A percentile compares a stretch with the other conserved stretches of the same genome.
These are phyloP conservation scores for Kluyveromyces sp. DNA, from an alignment of 1,139 yeast species.

Conservation along the genomic window DNA sequence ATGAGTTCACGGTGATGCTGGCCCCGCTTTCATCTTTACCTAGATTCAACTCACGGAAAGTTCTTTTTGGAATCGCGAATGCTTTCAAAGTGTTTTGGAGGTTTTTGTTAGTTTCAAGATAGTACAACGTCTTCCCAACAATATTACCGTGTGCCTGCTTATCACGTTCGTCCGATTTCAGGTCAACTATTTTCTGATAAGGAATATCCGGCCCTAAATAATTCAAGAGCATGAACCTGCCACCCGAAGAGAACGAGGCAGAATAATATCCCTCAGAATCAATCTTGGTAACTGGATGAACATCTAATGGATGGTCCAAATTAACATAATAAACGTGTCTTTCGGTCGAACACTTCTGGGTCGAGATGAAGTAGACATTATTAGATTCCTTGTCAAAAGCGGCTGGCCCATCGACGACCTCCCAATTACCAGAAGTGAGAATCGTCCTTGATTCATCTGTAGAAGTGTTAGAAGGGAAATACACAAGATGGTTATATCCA, in stretches of 20 bases:
- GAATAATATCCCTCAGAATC: slow-evolving; percentile 57
- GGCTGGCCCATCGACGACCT: slow-evolving; percentile 55
- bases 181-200: slow-evolving; percentile 54
- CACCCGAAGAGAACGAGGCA: slow-evolving; percentile 63
- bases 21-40: slow-evolving; percentile 40
- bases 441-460: slow-evolving; percentile 36
- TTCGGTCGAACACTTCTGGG: slow-evolving; percentile 53
- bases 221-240: slow-evolving; percentile 51
- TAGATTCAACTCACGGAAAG: slow-evolving; percentile 44
- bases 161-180: slow-evolving; percentile 28
- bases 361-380: slow-evolving; percentile 59
- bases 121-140: slow-evolving; percentile 28
- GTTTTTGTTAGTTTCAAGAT: slow-evolving; percentile 45
- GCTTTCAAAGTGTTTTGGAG: slow-evolving; percentile 36
- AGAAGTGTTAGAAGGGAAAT: slow-evolving; percentile 48
- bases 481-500: slow-evolving; percentile 66
- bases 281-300: slow-evolving; percentile 49
- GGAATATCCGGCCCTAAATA: slow-evolving; percentile 66
- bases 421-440: slow-evolving; percentile 65
- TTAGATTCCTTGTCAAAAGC: slow-evolving; percentile 52
- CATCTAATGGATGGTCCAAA: slow-evolving; percentile 36
- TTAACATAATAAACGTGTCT: slow-evolving; percentile 53
- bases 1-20: slow-evolving; percentile 43
- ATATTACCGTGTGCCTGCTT: slow-evolving; percentile 19
- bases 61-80: slow-evolving; percentile 44